Evolutionary conservation across 768 basidiomycete genomes (phyloP).

Genomic region (Kwoniella sp.): DNA sequence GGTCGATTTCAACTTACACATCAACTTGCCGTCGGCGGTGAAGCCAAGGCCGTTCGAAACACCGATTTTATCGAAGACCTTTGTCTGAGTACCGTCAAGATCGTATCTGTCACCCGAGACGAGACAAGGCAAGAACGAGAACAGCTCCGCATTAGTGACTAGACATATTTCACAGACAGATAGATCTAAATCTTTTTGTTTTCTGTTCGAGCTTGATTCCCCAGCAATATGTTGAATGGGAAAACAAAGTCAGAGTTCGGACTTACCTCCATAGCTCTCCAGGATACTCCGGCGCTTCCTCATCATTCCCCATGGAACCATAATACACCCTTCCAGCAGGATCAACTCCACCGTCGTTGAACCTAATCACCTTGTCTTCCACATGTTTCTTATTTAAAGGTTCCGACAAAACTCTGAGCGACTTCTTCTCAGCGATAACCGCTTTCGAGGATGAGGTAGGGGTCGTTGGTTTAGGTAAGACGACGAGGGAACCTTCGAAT

Average conservation of each 20-base stretch:
- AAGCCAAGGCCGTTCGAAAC: constrained; percentile 51
- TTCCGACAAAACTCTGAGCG: constrained; percentile 28
- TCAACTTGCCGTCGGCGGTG: constrained; percentile 44
- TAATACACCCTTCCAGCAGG: constrained; percentile 46
- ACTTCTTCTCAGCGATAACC: constrained; percentile 23
- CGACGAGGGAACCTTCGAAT: constrained; percentile 35
- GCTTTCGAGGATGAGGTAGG: constrained; percentile 19
- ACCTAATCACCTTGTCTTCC: constrained; percentile 32
- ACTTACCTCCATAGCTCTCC: constrained; percentile 39
- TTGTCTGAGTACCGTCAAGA: constrained; percentile 39
- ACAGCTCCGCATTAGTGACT: too few relatives aligned
- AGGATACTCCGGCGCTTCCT: constrained; percentile 19
- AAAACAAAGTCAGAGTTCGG: too few relatives aligned
- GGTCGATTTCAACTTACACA: constrained; percentile 41
- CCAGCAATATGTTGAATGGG: too few relatives aligned
- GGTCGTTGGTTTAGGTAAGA: constrained; percentile 36
- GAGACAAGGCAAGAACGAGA: neutral
- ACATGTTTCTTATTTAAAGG: constrained; percentile 19
- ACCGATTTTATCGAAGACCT: constrained; percentile 39
- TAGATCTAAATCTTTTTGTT: too few relatives aligned
- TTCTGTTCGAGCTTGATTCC: neutral
- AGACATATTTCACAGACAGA: too few relatives aligned
- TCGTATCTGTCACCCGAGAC: constrained; percentile 42
- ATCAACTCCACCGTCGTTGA: constrained; percentile 53
- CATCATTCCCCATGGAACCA: constrained; percentile 38